phyloP scores from a whole-genome alignment of 1,284 basidiomycete species.

The Ganoderma boninense region DNA sequence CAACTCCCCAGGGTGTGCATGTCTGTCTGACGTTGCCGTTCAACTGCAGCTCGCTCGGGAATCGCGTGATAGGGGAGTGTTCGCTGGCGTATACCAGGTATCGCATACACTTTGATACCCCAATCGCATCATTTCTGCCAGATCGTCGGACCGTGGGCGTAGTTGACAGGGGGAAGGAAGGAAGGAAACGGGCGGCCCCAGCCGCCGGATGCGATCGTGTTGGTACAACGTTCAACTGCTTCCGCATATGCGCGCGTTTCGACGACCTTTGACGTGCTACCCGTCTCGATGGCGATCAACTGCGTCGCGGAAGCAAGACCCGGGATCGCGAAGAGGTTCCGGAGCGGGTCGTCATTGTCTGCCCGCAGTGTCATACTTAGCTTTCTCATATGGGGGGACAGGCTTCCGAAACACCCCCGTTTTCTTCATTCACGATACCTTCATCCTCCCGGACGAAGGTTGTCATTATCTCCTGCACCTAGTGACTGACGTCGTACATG shows the following conservation, averaged over 20 bases:
- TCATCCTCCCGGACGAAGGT: background rate
- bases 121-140: background rate
- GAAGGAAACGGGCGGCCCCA: too few species aligned
- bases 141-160: background rate
- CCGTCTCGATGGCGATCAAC: background rate
- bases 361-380: background rate
- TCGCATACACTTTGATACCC: background rate
- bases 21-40: background rate
- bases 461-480: background rate
- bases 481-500: background rate
- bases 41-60: background rate
- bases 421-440: background rate
- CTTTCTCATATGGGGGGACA: background rate
- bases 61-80: background rate
- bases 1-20: background rate
- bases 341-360: background rate
- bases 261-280: background rate
- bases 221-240: background rate
- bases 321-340: background rate
- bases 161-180: background rate
- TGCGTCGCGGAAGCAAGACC: background rate
- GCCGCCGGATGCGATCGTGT: background rate
- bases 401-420: background rate
- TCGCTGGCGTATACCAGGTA: background rate
- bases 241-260: background rate